Evolutionary conservation across 164 flowering plant species (phyloP).

Genomic region (Vitis amurensis): DNA sequence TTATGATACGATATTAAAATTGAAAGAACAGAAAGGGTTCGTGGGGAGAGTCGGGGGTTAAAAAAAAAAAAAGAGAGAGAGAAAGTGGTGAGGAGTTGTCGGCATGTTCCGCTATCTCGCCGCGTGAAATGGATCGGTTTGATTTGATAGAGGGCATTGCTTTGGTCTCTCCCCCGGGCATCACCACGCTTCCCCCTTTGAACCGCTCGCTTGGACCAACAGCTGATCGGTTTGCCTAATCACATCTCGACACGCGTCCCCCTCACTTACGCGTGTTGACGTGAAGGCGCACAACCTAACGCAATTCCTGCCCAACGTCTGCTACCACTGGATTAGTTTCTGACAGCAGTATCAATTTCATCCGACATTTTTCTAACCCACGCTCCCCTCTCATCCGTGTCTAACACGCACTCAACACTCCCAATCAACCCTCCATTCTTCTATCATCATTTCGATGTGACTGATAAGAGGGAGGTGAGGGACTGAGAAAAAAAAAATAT

Average conservation of each 20-base stretch:
- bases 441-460: neutral
- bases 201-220: conserved; percentile 37
- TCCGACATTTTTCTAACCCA: conserved; percentile 9
- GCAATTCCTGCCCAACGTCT: conserved; percentile 1
- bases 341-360: conserved; percentile 14
- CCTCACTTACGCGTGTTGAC: conserved; percentile 21
- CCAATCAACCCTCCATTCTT: too few relatives aligned
- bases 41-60: too few relatives aligned
- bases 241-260: conserved; percentile 14
- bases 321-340: neutral
- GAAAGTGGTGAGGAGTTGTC: conserved; percentile 16
- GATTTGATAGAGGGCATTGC: neutral
- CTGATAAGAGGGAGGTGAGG: too few relatives aligned
- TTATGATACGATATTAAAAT: too few relatives aligned
- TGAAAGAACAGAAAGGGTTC: neutral
- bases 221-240: conserved; percentile 16
- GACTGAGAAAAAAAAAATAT: too few relatives aligned
- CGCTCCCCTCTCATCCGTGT: neutral
- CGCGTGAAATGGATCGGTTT: conserved; percentile 27
- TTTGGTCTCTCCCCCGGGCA: neutral
- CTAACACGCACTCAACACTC: neutral
- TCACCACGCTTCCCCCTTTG: conserved; percentile 22
- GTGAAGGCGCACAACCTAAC: conserved; percentile 14
- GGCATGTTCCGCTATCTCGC: conserved; percentile 25
- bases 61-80: too few relatives aligned